phyloP scores from a whole-genome alignment of 2,329 filamentous ascomycete species.

The Alternaria sp. region DNA sequence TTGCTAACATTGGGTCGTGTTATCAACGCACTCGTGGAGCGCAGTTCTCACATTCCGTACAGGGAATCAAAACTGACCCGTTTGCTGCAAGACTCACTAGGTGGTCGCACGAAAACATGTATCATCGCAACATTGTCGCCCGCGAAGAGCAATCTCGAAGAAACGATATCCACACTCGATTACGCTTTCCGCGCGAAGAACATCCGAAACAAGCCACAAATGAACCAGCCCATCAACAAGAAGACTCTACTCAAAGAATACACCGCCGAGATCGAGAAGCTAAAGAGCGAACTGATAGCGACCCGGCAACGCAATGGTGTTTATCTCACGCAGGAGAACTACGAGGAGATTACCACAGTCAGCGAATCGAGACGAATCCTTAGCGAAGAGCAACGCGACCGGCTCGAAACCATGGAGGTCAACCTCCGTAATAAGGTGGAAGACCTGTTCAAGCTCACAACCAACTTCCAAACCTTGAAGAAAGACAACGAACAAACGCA shows the following conservation, averaged over 20 bases:
- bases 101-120: constrained; percentile 95
- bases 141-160: constrained; percentile 92
- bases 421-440: constrained; percentile 94
- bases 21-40: constrained; percentile 96
- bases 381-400: constrained; percentile 89
- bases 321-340: constrained; percentile 87
- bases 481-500: constrained; percentile 86
- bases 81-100: constrained; percentile 93
- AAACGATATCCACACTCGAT: constrained; percentile 97
- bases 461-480: constrained; percentile 86
- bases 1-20: constrained; percentile 92
- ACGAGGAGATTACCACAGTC: constrained; percentile 89
- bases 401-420: constrained; percentile 89
- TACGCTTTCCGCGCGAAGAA: constrained; percentile 99
- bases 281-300: constrained; percentile 92
- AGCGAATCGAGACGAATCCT: constrained; percentile 93
- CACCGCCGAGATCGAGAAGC: constrained; percentile 88
- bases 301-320: constrained; percentile 95
- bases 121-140: constrained; percentile 98
- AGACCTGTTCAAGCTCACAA: constrained; percentile 86
- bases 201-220: constrained; percentile 95
- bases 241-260: constrained; percentile 92
- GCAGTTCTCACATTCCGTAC: constrained; percentile 86
- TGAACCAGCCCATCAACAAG: constrained; percentile 92
- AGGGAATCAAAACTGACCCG: constrained; percentile 96